Evolutionary conservation across 441 rosid genomes (phyloP).

Genomic region (Oxalis stricta): DNA sequence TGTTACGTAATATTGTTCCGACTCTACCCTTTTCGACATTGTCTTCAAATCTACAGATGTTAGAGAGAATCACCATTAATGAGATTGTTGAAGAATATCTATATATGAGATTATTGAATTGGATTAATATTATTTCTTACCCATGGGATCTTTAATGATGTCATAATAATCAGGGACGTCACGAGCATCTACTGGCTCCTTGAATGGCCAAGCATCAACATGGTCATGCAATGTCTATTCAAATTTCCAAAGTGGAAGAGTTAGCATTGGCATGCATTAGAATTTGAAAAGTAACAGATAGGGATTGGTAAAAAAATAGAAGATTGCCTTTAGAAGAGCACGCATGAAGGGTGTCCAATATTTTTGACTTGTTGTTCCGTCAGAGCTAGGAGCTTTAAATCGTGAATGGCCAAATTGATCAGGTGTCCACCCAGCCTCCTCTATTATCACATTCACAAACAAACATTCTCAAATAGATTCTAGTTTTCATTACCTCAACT

Average conservation of each 20-base stretch:
- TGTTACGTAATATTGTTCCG: constrained; percentile 86
- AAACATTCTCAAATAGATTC: not conserved
- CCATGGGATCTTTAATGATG: constrained; percentile 96
- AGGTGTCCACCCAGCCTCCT: constrained; percentile 96
- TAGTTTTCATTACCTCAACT: not conserved
- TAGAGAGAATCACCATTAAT: not conserved
- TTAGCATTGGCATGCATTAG: constrained; percentile 3
- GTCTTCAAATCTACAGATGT: constrained; percentile 87
- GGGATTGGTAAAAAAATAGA: not conserved
- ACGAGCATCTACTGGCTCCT: constrained; percentile 88
- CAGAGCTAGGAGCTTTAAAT: constrained; percentile 45
- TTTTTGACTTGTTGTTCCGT: constrained; percentile 55
- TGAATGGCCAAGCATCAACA: constrained; percentile 95
- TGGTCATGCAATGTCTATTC: constrained; percentile 85
- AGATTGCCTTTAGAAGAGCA: constrained; percentile 68
- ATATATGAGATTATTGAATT: not conserved
- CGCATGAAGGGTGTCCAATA: constrained; percentile 76
- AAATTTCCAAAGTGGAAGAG: constrained; percentile 4
- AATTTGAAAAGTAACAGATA: not conserved
- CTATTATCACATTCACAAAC: constrained; percentile 31
- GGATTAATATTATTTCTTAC: constrained; percentile 30
- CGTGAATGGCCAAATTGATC: constrained; percentile 95
- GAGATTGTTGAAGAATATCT: too few species aligned
- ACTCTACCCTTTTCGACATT: constrained; percentile 76
- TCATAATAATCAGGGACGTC: constrained; percentile 98